phyloP scores from a whole-genome alignment of 2,329 filamentous ascomycete genomes.

The Botryotinia calthae region DNA sequence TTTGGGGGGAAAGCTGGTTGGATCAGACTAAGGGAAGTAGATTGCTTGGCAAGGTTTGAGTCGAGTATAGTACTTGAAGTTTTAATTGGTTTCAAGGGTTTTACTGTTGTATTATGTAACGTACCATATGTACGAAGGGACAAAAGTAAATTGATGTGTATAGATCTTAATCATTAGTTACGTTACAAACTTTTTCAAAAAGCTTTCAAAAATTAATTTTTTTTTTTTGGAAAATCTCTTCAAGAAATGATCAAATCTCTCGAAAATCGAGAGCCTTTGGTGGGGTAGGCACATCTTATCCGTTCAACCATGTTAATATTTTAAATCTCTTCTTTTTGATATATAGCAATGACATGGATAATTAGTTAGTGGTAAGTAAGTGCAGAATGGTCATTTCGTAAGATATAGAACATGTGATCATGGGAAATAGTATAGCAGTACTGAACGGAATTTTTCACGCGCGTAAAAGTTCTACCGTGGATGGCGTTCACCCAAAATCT shows the following conservation, averaged over 20 bases:
- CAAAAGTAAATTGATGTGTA: not conserved
- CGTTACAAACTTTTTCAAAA: not conserved
- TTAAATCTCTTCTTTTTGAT: not conserved
- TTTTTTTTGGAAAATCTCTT: not conserved
- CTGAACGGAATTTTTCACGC: not conserved
- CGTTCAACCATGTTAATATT: not conserved
- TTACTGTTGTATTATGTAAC: not conserved
- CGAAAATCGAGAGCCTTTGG: not conserved
- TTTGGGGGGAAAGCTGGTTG: not conserved
- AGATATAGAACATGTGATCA: not conserved
- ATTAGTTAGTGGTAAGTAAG: not conserved
- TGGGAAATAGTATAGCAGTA: not conserved
- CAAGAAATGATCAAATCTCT: not conserved
- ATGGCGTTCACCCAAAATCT: not conserved
- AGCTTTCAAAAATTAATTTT: not conserved
- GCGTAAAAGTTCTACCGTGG: not conserved
- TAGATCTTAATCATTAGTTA: too few relatives aligned
- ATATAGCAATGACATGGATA: not conserved
- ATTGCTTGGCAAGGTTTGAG: not conserved
- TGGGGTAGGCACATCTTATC: not conserved
- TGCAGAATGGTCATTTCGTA: not conserved
- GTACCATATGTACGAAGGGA: not conserved
- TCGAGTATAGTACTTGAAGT: not conserved
- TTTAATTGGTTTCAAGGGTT: not conserved
- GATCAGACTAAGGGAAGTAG: not conserved